Evolutionary conservation across 148 eudicot genomes (phyloP).

Genomic region (Rheum nobile): DNA sequence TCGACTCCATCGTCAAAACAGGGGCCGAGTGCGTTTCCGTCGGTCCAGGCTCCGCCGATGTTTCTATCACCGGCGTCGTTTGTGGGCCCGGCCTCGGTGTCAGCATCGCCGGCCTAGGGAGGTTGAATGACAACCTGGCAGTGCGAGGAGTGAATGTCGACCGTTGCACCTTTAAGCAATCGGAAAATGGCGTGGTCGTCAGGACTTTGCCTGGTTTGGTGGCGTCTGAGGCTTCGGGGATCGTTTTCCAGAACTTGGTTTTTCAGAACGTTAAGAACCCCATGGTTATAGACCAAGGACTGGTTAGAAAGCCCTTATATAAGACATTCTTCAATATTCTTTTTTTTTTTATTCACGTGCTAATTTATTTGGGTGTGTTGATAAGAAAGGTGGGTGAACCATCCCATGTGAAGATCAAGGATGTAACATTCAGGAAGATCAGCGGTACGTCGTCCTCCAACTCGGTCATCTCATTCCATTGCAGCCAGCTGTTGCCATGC

Average conservation of each 20-base stretch:
- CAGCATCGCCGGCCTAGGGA: slow-evolving; percentile 45
- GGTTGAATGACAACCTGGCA: slow-evolving; percentile 9
- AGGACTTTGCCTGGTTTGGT: slow-evolving; percentile 36
- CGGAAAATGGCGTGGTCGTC: slow-evolving; percentile 30
- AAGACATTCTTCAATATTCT: not conserved
- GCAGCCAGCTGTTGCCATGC: slow-evolving; percentile 24
- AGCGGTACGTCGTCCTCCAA: slow-evolving; percentile 25
- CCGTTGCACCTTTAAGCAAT: slow-evolving; percentile 35
- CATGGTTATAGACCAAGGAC: slow-evolving; percentile 29
- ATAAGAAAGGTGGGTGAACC: not conserved
- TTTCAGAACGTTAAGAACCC: slow-evolving; percentile 31
- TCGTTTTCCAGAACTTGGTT: slow-evolving; percentile 26
- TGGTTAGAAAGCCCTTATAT: not conserved
- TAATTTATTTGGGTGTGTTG: not conserved
- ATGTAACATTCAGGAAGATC: slow-evolving; percentile 30
- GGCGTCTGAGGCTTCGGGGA: slow-evolving; percentile 15
- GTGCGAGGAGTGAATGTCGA: slow-evolving; percentile 26
- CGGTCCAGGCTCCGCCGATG: slow-evolving; percentile 31
- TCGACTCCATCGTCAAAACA: slow-evolving; percentile 23
- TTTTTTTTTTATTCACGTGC: not conserved
- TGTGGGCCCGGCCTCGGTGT: slow-evolving; percentile 59
- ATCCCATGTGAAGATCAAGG: slow-evolving; percentile 29
- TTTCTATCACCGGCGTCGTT: slow-evolving; percentile 17
- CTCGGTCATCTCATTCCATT: slow-evolving; percentile 14
- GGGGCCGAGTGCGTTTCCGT: slow-evolving; percentile 56